Evolutionary conservation across 768 basidiomycete genomes (phyloP), one percentile per base, ranked within the genome.

Genomic region (Jaapia argillacea): DNA sequence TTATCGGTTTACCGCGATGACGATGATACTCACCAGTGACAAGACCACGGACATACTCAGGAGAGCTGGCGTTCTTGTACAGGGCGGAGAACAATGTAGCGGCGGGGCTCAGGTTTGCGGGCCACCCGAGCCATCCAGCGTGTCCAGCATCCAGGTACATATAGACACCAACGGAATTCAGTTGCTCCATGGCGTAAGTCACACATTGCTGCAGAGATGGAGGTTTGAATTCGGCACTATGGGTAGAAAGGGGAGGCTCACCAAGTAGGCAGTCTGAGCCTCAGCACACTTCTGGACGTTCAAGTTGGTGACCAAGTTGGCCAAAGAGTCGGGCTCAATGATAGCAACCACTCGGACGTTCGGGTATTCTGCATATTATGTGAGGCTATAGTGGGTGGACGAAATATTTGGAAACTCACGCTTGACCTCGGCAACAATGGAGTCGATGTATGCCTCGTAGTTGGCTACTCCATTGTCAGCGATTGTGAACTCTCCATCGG

Each of bases 251-350:
- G 62, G 72, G 38, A 73, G 68, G 52, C 70, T 68, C 24, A 64
- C 57, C 70, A 69, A 10, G 64, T 80, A 78, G 13, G 72, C 69
- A 25, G 61, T 57, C 51, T 74, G 63, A n/a, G 77, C 79, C 48
- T 65, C 66, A 37, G 68, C 53, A 57, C 77, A 79, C 55, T 79
- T 77, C 28, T 61, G 49, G 26, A 78, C 73, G 58, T 59, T 76
- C 58, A 79, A 51, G 70, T 81, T 81, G 56, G 78, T 81, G 53
- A 81, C 79, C 52, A 82, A 54, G 65, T 81, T 81, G 46, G 77
- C 79, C 37, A 82, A 62, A 31, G 77, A 78, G 58, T 81, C 79
- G 48, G 79, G 78, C 58, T 81, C 79, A 43, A 79, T 70, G 56
- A 79, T 74, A 40, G 79, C 77, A 36, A 80, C 69, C 48, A 81